Percentiles rank a stretch among this genome's conserved stretches.
Evolutionary conservation across 805 yeast species (phyloP).

Genomic region (Candida stauntonica): DNA sequence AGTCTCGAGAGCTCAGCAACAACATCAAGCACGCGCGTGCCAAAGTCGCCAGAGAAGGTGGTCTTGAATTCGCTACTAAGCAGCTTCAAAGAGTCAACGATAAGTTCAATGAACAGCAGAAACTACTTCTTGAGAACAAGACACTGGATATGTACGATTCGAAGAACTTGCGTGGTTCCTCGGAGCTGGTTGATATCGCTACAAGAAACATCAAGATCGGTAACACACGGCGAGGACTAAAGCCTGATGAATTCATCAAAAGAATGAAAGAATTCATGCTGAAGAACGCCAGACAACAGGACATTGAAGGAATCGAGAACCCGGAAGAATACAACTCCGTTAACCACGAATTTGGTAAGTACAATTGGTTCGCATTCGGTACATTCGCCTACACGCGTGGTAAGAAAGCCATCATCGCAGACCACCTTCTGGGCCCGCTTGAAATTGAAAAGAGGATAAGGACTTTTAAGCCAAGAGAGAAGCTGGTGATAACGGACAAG

Average conservation of each 20-base stretch:
- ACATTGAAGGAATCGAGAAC: conserved; percentile 18
- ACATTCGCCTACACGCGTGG: conserved; percentile 44
- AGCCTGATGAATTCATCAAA: conserved; percentile 42
- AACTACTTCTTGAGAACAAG: conserved; percentile 32
- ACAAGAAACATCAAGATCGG: conserved; percentile 59
- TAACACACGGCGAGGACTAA: conserved; percentile 45
- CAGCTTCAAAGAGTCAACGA: conserved; percentile 43
- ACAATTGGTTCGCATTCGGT: conserved; percentile 61
- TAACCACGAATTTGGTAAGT: conserved; percentile 37
- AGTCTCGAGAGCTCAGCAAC: conserved; percentile 30
- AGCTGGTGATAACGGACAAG: conserved; percentile 38
- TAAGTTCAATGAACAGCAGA: conserved; percentile 40
- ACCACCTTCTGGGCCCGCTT: conserved; percentile 70
- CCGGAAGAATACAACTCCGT: conserved; percentile 23
- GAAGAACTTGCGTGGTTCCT: conserved; percentile 53
- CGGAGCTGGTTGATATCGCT: conserved; percentile 60
- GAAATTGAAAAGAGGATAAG: conserved; percentile 50
- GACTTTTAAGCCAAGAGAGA: conserved; percentile 32
- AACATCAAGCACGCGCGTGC: conserved; percentile 37
- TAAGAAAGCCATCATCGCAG: conserved; percentile 43
- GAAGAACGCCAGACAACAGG: conserved; percentile 27
- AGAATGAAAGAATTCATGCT: conserved; percentile 37
- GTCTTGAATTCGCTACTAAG: conserved; percentile 42
- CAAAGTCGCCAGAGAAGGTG: conserved; percentile 54
- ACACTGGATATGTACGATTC: conserved; percentile 58